Evolutionary conservation across 306 rosid genomes (phyloP).

Genomic region (Glycine latifolia): DNA sequence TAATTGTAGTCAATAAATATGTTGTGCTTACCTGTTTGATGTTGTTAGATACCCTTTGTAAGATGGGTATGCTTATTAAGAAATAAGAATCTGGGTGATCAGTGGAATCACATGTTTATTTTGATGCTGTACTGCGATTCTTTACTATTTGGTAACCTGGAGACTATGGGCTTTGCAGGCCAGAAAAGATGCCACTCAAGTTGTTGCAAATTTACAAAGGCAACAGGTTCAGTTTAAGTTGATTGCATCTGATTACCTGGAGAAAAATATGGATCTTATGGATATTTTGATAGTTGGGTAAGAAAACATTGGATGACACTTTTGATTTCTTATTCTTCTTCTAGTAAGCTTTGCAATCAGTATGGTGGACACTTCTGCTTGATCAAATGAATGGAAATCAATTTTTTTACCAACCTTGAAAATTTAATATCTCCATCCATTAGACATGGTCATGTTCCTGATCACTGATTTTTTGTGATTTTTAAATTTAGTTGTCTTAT

Average conservation of each 20-base stretch:
- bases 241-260: constrained; percentile 98
- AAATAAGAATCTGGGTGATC: constrained; percentile 4
- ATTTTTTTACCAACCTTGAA: constrained; percentile 1
- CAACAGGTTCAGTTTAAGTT: constrained; percentile 90
- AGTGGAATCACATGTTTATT: constrained; percentile 32
- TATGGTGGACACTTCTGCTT: constrained; percentile 30
- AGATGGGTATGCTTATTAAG: constrained; percentile 6
- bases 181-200: constrained; percentile 96
- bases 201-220: constrained; percentile 97
- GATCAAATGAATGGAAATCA: constrained; percentile 35
- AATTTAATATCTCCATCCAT: constrained; percentile 33
- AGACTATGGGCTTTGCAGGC: constrained; percentile 61
- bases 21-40: background rate
- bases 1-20: constrained; percentile 17
- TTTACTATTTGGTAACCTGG: constrained; percentile 41
- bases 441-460: constrained; percentile 4
- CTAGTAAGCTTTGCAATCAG: constrained; percentile 34
- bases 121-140: constrained; percentile 21
- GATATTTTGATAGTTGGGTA: constrained; percentile 86
- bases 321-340: constrained; percentile 34
- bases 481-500: constrained; percentile 22
- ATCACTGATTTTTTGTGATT: background rate
- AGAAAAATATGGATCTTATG: constrained; percentile 83
- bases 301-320: constrained; percentile 37
- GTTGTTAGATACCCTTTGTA: background rate